Conservation (phyloP, 140 eudicot species). For the Stevia rebaudiana region DNA sequence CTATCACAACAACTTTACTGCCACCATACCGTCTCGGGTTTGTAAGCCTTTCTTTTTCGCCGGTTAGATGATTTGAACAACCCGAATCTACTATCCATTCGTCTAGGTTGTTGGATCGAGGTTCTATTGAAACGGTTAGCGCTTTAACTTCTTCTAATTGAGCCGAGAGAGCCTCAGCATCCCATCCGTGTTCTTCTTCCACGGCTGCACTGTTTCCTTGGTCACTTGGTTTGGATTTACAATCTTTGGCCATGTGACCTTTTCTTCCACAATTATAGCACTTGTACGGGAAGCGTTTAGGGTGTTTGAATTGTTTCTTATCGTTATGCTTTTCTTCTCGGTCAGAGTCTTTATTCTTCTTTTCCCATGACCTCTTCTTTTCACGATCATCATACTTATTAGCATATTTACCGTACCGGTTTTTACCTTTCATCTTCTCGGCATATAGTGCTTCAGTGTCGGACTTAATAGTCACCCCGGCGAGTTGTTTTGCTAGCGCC, state of each 20-base stretch:
- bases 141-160: background rate
- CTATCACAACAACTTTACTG: background rate
- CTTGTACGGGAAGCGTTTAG: no score
- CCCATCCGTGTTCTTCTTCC: background rate
- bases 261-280: background rate
- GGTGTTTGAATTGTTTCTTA: no score
- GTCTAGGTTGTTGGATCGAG: background rate
- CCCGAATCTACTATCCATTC: background rate
- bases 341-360: no score
- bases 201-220: background rate
- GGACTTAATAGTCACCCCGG: no score
- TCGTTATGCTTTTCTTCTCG: no score
- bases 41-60: background rate
- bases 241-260: background rate
- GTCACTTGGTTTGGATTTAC: no score
- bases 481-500: no score
- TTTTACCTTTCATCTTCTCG: no score
- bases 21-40: background rate
- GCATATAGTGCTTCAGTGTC: no score
- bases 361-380: no score
- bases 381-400: no score
- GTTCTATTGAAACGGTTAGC: background rate
- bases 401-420: no score
- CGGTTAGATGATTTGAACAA: background rate
- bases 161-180: background rate